Evolutionary conservation across 345 rosid species (phyloP).

Genomic region (Linum usitatissimum): DNA sequence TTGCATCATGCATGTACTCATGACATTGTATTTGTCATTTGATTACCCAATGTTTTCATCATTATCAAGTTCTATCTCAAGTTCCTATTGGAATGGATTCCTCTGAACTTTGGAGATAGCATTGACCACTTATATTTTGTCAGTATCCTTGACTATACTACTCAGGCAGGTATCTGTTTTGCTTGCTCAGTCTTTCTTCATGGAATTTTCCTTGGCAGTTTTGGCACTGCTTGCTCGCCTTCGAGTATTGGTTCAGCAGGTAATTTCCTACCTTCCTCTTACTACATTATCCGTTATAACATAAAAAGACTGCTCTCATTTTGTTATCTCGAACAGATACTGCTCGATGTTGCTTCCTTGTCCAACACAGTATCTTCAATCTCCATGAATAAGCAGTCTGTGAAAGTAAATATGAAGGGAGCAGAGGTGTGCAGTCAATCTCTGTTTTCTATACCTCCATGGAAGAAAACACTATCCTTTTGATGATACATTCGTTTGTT

Average conservation of each 20-base stretch:
- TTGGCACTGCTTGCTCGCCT: conserved; percentile 84
- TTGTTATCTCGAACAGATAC: conserved; percentile 36
- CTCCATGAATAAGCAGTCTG: conserved; percentile 64
- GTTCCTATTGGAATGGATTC: background rate
- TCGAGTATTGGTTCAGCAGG: conserved; percentile 84
- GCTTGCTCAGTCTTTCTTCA: conserved; percentile 78
- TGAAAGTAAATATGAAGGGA: conserved; percentile 54
- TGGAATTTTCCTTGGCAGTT: conserved; percentile 57
- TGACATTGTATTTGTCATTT: conserved; percentile 1
- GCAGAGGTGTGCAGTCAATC: conserved; percentile 44
- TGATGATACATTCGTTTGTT: background rate
- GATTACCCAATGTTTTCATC: too few species aligned
- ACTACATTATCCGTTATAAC: too few species aligned
- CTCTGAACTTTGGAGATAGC: background rate
- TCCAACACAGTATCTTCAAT: conserved; percentile 57
- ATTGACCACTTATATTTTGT: background rate
- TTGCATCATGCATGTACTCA: background rate
- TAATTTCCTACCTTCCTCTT: conserved; percentile 22
- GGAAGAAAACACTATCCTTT: background rate
- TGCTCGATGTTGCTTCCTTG: conserved; percentile 55
- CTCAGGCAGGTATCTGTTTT: conserved; percentile 56
- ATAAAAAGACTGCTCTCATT: background rate
- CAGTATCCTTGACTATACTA: conserved; percentile 18
- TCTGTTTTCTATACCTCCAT: background rate
- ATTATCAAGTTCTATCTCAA: background rate